A percentile compares a stretch with the other conserved stretches of the same genome.
These are phyloP conservation scores for Leccinum longicurvipes DNA, from an alignment of 768 basidiomycete genomes.

Conservation along the genomic window DNA sequence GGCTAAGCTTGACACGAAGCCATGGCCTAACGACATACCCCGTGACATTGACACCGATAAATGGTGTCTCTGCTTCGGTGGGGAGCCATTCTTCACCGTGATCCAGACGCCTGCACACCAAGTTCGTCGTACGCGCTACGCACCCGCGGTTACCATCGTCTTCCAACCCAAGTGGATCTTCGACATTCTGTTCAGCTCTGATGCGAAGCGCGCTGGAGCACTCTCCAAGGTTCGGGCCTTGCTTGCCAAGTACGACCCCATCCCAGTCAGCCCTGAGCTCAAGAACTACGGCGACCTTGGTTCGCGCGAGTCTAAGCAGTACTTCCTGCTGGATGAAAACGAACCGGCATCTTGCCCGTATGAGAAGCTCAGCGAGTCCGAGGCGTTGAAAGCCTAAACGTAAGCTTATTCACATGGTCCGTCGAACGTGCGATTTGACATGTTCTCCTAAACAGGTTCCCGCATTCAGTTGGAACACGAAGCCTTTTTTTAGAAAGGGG, in stretches of 20 bases:
- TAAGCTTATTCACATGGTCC: background rate
- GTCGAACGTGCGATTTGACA: background rate
- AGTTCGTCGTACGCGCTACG: slow-evolving; percentile 19
- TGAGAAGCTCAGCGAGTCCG: slow-evolving; percentile 1
- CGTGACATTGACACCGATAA: slow-evolving; percentile 19
- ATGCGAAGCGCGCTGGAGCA: slow-evolving; percentile 16
- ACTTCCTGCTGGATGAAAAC: slow-evolving; percentile 21
- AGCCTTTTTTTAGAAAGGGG: background rate
- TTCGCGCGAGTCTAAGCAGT: slow-evolving; percentile 22
- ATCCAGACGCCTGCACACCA: slow-evolving; percentile 21
- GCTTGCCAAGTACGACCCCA: slow-evolving; percentile 18
- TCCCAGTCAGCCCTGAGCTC: slow-evolving; percentile 42
- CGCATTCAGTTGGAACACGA: background rate
- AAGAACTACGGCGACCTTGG: slow-evolving; percentile 21
- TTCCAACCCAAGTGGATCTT: slow-evolving; percentile 26
- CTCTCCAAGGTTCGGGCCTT: slow-evolving; percentile 15
- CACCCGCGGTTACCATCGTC: slow-evolving; percentile 18
- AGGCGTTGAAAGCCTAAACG: background rate
- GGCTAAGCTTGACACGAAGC: slow-evolving; percentile 13
- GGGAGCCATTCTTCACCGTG: slow-evolving; percentile 19
- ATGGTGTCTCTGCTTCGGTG: slow-evolving; percentile 21
- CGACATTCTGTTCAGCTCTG: slow-evolving; percentile 19
- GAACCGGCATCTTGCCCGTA: slow-evolving; percentile 17
- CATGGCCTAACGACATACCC: slow-evolving; percentile 13
- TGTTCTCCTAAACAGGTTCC: too few species aligned